phyloP scores from a whole-genome alignment of 2,329 filamentous ascomycete species.

The Arthroderma sp. region DNA sequence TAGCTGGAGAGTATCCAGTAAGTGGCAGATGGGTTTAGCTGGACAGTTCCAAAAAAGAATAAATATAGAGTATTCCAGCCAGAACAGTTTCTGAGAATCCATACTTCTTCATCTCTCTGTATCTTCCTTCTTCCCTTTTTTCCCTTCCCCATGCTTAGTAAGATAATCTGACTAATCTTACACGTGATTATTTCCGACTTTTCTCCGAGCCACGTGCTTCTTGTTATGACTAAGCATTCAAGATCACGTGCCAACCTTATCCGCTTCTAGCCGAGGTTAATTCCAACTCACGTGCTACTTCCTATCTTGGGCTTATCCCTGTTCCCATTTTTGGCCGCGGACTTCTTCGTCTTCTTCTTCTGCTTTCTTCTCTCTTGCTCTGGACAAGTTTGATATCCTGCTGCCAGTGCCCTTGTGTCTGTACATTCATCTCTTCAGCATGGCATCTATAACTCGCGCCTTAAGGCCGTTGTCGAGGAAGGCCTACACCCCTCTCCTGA shows the following conservation, averaged over 20 bases:
- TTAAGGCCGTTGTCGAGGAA: slow-evolving; percentile 36
- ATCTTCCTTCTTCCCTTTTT: neutral
- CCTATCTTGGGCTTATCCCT: neutral
- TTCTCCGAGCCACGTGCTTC: neutral
- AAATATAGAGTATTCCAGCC: no score
- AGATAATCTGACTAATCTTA: neutral
- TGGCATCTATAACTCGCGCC: slow-evolving; percentile 39
- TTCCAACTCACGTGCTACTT: neutral
- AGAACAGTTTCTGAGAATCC: neutral
- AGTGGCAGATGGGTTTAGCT: no score
- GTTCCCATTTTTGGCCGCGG: neutral
- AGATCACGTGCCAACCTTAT: neutral
- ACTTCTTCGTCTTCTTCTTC: neutral
- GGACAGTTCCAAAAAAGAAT: no score
- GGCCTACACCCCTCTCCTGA: slow-evolving; percentile 26
- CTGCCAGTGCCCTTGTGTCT: neutral
- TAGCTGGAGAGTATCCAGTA: no score
- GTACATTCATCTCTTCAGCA: slow-evolving; percentile 18
- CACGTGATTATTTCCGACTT: neutral
- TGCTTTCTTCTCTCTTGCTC: no score
- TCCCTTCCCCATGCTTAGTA: no score
- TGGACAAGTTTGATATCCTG: neutral
- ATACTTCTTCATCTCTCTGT: neutral
- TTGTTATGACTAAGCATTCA: neutral
- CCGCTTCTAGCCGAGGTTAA: slow-evolving; percentile 1